A percentile compares a stretch with the other conserved stretches of the same genome.
These are phyloP conservation scores for Powellomyces hirtus DNA, from an alignment of 192 early-diverging fungal species.

Conservation along the genomic window DNA sequence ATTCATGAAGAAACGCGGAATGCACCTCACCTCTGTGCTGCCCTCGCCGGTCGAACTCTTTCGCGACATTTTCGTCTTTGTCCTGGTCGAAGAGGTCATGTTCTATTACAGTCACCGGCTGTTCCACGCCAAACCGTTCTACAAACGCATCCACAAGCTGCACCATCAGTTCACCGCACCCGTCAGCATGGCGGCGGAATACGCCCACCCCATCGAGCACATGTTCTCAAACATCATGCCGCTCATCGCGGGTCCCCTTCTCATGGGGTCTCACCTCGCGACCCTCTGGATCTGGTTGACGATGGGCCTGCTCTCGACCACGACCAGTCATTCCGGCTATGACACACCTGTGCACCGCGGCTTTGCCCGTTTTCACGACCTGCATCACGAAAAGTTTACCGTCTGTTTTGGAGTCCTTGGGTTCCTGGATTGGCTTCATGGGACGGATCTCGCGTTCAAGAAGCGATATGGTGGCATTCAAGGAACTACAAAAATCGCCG, in stretches of 20 bases:
- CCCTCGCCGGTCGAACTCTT: conserved; percentile 5
- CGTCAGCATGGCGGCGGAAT: conserved; percentile 85
- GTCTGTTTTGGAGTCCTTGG: conserved; percentile 20
- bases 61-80: conserved; percentile 60
- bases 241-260: conserved; percentile 76
- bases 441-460: too few species aligned
- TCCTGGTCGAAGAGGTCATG: conserved; percentile 85
- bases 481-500: too few species aligned
- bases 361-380: conserved; percentile 88
- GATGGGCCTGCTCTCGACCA: conserved; percentile 74
- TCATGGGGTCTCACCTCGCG: conserved; percentile 62
- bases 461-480: too few species aligned
- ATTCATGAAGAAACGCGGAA: neutral
- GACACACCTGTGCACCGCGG: too few species aligned
- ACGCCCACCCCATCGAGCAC: conserved; percentile 86
- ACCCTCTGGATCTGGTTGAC: conserved; percentile 60
- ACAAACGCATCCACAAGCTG: conserved; percentile 90
- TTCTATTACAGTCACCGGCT: conserved; percentile 90
- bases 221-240: conserved; percentile 83
- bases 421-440: conserved; percentile 11
- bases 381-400: conserved; percentile 71
- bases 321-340: conserved; percentile 92
- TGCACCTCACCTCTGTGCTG: neutral
- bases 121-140: conserved; percentile 83
- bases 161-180: conserved; percentile 90